These are phyloP conservation scores for Phanerochaete carnosa DNA, from an alignment of 768 basidiomycete species.

Conservation along the genomic window DNA sequence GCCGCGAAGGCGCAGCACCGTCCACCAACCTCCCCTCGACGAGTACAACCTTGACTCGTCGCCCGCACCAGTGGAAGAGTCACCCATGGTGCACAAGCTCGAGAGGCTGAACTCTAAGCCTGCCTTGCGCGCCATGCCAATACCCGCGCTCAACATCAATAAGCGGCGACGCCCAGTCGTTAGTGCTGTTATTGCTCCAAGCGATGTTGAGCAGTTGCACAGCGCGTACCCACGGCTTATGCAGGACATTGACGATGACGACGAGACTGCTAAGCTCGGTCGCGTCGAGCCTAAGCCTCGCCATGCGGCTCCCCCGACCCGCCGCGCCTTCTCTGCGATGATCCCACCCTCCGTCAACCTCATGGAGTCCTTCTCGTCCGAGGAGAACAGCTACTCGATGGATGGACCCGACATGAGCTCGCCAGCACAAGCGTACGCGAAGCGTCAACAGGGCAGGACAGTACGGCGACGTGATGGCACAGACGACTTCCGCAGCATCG, in stretches of 20 bases:
- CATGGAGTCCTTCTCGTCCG: conserved; percentile 40
- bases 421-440: conserved; percentile 78
- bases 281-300: conserved; percentile 3
- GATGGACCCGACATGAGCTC: conserved; percentile 61
- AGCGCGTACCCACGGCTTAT: conserved; percentile 43
- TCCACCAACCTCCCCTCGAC: conserved; percentile 5
- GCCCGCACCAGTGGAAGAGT: conserved; percentile 47
- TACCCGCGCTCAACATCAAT: conserved; percentile 43
- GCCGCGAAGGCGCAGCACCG: neutral
- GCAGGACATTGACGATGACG: neutral
- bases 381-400: neutral
- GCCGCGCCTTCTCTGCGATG: conserved; percentile 78
- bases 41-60: conserved; percentile 39
- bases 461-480: conserved; percentile 79
- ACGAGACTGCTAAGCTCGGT: conserved; percentile 4
- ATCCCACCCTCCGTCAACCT: conserved; percentile 34
- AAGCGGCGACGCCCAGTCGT: conserved; percentile 69
- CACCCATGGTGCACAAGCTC: conserved; percentile 45
- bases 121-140: conserved; percentile 47
- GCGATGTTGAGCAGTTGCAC: conserved; percentile 32
- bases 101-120: conserved; percentile 43
- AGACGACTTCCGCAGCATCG: conserved; percentile 72
- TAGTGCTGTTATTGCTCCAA: conserved; percentile 57
- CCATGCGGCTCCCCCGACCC: conserved; percentile 46
- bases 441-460: conserved; percentile 73